Evolutionary conservation across 208 protist genomes (phyloP).

Genomic region (Wallacemonas sp.): DNA sequence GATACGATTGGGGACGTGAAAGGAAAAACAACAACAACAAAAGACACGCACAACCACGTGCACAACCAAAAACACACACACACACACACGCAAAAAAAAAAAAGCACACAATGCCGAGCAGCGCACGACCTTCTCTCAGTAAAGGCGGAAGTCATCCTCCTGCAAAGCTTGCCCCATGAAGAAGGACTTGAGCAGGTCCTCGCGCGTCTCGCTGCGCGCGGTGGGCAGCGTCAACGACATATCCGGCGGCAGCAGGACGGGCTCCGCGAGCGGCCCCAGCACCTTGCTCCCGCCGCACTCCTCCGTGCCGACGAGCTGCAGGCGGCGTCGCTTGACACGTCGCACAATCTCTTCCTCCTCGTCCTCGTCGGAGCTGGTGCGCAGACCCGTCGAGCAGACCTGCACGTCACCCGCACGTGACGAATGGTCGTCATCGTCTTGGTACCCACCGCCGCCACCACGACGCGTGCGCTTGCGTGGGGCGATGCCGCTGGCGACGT

Average conservation of each 20-base stretch:
- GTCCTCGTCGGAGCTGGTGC: constrained; percentile 16
- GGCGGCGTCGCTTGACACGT: constrained; percentile 28
- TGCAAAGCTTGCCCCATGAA: constrained; percentile 49
- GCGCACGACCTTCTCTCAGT: too few species aligned
- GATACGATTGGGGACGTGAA: neutral
- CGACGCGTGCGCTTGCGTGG: neutral
- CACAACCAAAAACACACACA: too few species aligned
- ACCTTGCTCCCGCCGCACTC: constrained; percentile 53
- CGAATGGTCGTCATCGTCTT: neutral
- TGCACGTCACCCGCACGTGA: neutral
- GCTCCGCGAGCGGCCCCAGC: constrained; percentile 45
- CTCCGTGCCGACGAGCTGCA: constrained; percentile 20
- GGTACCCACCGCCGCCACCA: too few species aligned
- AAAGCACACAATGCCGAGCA: too few species aligned
- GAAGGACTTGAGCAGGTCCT: constrained; percentile 55
- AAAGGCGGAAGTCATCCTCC: constrained; percentile 43
- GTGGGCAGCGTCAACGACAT: constrained; percentile 43
- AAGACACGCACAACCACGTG: too few species aligned
- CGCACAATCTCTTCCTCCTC: constrained; percentile 23
- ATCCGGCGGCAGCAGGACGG: constrained; percentile 18
- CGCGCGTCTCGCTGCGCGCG: constrained; percentile 54
- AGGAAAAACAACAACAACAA: constrained; percentile 6
- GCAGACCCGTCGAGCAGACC: too few species aligned
- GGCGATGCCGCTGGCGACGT: neutral
- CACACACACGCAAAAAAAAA: too few species aligned